Evolutionary conservation across 2,329 filamentous ascomycete genomes (phyloP), one percentile per base, ranked within the genome.

Genomic region (Daldinia eschscholtzii): DNA sequence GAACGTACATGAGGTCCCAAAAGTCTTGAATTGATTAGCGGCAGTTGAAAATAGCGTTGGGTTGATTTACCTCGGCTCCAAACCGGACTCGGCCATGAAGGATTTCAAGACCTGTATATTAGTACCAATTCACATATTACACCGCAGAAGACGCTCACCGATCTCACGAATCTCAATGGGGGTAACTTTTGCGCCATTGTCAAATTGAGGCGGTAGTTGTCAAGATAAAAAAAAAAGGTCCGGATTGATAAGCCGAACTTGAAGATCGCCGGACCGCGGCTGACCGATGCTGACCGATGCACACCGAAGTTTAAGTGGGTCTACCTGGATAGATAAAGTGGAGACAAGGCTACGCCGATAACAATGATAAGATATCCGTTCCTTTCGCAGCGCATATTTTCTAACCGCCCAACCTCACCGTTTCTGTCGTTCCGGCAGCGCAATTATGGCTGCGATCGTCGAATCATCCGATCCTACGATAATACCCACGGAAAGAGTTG

Each of bases 61-160:
- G 20, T 30, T 57, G 53, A 77, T 82, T 75, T 78, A 97, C 94
- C 92, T 92, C 79, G 93, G 93, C 80, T 98, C 95, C 20, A 98
- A 83, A 6, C 94, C 94, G 4, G 94, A 97, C 71, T 93, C 92
- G 72, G 88, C 87, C 83, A 92, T 89, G 80, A 98, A 98, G 1
- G 93, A 94, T 79, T 92, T 91, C 84, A 93, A 87, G 53, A 97
- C 93, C 93, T 96, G 41, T 61, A 5, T 58, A 18, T 9, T 39
- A 44, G 46, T 33, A n/a, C 10, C 7, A 28, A 15, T 48, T 28
- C 23, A 3, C 13, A 4, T 15, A 48, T 48, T 15, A 26, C 12
- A 7, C 28, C 15, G 15, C 2, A 41, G 6, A 33, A 26, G 78
- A 15, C 4, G 13, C 86, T 73, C 81, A 92, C 90, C 50, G 88